Conservation (phyloP, 768 basidiomycete genomes). For the Tulasnella sp. region DNA sequence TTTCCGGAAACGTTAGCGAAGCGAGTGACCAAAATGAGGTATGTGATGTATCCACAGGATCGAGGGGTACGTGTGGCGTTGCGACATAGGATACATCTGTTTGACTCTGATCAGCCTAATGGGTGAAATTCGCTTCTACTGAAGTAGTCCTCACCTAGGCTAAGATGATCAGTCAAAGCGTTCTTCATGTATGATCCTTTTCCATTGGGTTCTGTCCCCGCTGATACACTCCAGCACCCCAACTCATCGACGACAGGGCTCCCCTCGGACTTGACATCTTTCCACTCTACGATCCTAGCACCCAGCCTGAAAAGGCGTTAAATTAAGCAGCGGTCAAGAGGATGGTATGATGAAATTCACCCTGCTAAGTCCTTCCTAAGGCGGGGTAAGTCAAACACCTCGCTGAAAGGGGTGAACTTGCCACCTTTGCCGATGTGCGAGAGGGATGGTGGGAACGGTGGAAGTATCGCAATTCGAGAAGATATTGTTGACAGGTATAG, state of each 20-base stretch:
- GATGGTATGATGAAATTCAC: no score
- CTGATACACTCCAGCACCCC: constrained; percentile 36
- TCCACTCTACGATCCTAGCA: constrained; percentile 49
- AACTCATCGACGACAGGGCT: constrained; percentile 24
- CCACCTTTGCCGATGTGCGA: constrained; percentile 9
- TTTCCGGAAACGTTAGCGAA: constrained; percentile 17
- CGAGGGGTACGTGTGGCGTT: not conserved
- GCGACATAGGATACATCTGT: not conserved
- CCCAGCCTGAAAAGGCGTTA: no score
- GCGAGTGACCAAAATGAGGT: constrained; percentile 20
- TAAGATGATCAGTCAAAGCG: not conserved
- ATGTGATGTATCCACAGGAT: constrained; percentile 1
- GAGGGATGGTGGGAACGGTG: constrained; percentile 42
- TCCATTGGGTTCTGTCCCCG: constrained; percentile 14
- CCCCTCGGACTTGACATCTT: constrained; percentile 41
- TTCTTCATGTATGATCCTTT: not conserved
- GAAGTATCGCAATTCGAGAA: constrained; percentile 43
- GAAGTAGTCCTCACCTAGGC: not conserved
- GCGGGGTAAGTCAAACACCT: constrained; percentile 48
- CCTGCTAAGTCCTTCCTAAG: no score
- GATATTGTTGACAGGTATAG: constrained; percentile 50
- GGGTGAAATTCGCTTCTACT: no score
- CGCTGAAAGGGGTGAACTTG: constrained; percentile 31
- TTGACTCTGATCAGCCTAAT: not conserved
- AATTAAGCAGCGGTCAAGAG: no score